phyloP scores from a whole-genome alignment of 768 basidiomycete genomes.

The Coprinopsis sp. region DNA sequence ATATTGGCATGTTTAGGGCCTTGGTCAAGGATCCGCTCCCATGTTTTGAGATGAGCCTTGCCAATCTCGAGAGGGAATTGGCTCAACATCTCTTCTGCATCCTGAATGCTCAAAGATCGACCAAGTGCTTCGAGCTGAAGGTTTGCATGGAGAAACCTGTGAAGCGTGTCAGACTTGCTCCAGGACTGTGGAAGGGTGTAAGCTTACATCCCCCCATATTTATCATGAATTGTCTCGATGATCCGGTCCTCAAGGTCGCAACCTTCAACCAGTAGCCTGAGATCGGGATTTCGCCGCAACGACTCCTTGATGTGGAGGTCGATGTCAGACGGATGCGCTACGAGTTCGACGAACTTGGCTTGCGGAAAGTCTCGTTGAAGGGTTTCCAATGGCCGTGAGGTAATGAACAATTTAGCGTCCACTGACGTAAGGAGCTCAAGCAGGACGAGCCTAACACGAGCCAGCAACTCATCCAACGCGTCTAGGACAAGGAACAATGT shows the following conservation, averaged over 20 bases:
- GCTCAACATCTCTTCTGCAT: background rate
- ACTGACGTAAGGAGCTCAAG: background rate
- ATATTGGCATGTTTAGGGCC: too few relatives aligned
- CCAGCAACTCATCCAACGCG: background rate
- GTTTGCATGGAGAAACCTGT: background rate
- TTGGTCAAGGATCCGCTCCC: background rate
- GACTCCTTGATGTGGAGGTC: background rate
- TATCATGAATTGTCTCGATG: too few relatives aligned
- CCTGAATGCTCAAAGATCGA: background rate
- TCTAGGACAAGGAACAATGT: background rate
- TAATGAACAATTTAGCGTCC: background rate
- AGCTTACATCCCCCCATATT: background rate
- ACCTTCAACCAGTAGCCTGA: background rate
- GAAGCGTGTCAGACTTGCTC: too few relatives aligned
- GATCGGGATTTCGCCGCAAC: background rate
- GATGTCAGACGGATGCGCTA: background rate
- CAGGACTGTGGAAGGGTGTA: too few relatives aligned
- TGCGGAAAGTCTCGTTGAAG: background rate
- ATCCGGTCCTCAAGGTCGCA: too few relatives aligned
- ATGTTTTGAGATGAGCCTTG: background rate
- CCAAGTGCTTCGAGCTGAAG: background rate
- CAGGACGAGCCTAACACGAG: background rate
- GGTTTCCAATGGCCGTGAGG: background rate
- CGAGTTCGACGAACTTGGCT: background rate
- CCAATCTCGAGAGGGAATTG: background rate